Base-by-base conservation (phyloP, 805 yeast genomes). In the Saccharomycopsis sp. region DNA sequence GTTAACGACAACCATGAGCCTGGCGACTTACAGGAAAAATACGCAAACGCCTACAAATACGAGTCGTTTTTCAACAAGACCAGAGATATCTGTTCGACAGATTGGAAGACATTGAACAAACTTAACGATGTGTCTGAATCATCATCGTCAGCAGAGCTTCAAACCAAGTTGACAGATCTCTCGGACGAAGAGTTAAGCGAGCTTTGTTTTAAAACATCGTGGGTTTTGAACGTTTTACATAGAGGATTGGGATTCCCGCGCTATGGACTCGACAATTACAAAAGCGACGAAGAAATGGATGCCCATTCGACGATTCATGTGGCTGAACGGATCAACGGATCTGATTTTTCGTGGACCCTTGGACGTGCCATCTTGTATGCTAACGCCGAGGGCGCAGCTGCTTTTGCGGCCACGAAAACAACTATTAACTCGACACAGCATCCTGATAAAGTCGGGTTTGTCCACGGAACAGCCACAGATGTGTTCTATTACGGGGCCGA, bases 301-400 rank as follows among this genome's bases (percentile, higher is more conserved):
- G 14, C 22, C 17, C 51, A 49, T 22, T 58, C 61, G 14, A 71
- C 77, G 1, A 72, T 83, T 51, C 73, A 73, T 52, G 72, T 82
- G 17, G 77, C 78, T 29, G 74, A 78, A 67, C 67, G 70, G 34
- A 60, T 77, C 54, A 73, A 72, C 38, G 80, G 78, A 0, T 71
- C 75, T 35, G 70, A 76, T 2, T 79, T 78, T 58, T 75, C 82
- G 1, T 82, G 85, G 85, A 81, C 85, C 3, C 65, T 79, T 55
- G 86, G 85, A 3, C 69, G 85, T 41, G 90, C 90, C 1, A 68
- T 85, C 8, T 68, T 86, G 22, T 86, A 86, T 66, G 81, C 86
- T 2, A 78, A 76, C 61, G 82, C 75, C 68, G 88, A 80, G 70
- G 76, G 76, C 59, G 71, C 72, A 38, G 76, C 66, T 59, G 80